A percentile compares a stretch with the other conserved stretches of the same genome.
phyloP scores from a whole-genome alignment of 2,329 filamentous ascomycete genomes.

The Diplodia scrobiculata region DNA sequence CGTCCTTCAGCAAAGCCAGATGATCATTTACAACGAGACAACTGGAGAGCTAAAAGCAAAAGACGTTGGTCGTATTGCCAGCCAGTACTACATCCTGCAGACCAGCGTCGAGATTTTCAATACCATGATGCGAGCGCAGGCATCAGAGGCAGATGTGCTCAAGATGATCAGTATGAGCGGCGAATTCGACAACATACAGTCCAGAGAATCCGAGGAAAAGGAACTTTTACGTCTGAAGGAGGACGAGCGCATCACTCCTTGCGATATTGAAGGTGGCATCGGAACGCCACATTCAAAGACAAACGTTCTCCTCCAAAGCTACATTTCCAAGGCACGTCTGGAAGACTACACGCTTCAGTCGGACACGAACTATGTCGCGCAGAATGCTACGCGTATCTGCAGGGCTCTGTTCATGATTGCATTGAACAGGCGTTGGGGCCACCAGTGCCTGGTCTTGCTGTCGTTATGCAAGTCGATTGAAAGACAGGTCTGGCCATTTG shows the following conservation, averaged over 20 bases:
- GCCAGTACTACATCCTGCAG: slow-evolving; percentile 94
- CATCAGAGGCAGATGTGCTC: slow-evolving; percentile 87
- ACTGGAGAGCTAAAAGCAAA: slow-evolving; percentile 93
- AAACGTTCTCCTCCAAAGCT: slow-evolving; percentile 90
- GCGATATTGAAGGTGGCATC: slow-evolving; percentile 71
- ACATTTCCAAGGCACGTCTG: slow-evolving; percentile 82
- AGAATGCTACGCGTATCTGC: slow-evolving; percentile 93
- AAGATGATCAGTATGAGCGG: slow-evolving; percentile 98
- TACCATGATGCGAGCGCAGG: slow-evolving; percentile 81
- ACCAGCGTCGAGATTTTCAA: slow-evolving; percentile 96
- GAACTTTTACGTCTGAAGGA: slow-evolving; percentile 76
- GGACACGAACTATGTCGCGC: slow-evolving; percentile 90
- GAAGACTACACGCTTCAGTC: slow-evolving; percentile 94
- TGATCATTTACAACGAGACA: slow-evolving; percentile 97
- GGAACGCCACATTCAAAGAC: slow-evolving; percentile 81
- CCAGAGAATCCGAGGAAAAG: slow-evolving; percentile 83
- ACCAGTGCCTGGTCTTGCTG: slow-evolving; percentile 87
- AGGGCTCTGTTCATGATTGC: slow-evolving; percentile 97
- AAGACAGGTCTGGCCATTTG: slow-evolving; percentile 90
- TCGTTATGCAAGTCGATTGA: slow-evolving; percentile 97
- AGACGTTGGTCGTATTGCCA: slow-evolving; percentile 93
- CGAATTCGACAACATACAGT: slow-evolving; percentile 96
- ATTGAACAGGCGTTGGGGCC: slow-evolving; percentile 90
- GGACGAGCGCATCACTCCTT: slow-evolving; percentile 64
- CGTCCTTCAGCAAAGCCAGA: slow-evolving; percentile 87